Evolutionary conservation across 805 yeast genomes (phyloP), one percentile per base, ranked within the genome.

Genomic region (Wickerhamiella azyma): DNA sequence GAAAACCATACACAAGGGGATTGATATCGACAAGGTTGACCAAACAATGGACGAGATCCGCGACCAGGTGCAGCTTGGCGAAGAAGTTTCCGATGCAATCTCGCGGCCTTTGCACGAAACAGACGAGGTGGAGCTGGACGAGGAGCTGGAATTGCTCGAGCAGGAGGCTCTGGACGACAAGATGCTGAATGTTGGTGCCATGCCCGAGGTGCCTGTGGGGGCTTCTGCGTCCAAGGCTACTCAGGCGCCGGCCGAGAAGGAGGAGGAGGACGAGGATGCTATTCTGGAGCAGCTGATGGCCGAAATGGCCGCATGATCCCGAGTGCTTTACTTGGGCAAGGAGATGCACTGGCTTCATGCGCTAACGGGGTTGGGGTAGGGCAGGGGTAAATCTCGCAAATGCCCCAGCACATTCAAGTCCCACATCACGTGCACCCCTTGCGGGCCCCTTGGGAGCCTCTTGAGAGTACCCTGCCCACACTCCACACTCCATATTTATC

Each of bases 41-140:
- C 82, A 80, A 56, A 89, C 96, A 8, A 89, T 92, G 97, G 98
- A 92, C 63, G 95, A 89, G 51, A 85, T 94, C 52, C 77, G 97
- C 55, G 98, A 92, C 62, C 97, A 92, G 66, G 94, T 89, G 44
- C 96, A 89, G 58, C 70, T 85, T 57, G 83, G 94, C 37, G 96
- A 86, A 54, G 98, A 92, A 69, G 86, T 92, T 46, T 80, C 94
- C 41, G 96, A 92, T 48, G 97, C 98, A 35, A 86, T 92, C 48
- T 81, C 95, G 41, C 77, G 95, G 66, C 96, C 98, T 5, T 74
- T 92, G 53, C 94, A 94, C 46, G 95, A 85, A 48, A 57, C 66
- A 39, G 79, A 74, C 53, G 94, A 85, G 56, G 96, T 86, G 56
- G 98, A 92, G 64, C 76, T 89, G 60, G 92, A 88, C 56, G 96